Base-by-base conservation (phyloP, 495 filamentous ascomycete species). In the Trichocladium uniseriatum region DNA sequence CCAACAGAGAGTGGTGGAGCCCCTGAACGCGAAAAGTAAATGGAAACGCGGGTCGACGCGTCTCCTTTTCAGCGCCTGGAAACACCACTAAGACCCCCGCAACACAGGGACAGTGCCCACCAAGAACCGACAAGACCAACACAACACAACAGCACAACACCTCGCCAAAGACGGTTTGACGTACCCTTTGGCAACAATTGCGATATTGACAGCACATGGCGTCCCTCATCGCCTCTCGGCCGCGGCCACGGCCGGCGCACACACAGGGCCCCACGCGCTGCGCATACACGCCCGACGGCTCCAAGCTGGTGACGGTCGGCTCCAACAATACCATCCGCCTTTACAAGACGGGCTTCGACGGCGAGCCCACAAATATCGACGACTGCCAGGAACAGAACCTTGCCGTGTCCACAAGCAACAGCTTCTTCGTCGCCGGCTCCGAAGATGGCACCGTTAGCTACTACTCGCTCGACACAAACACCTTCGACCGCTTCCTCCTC, bases 371-470 rank as follows among this genome's bases (percentile, higher is more conserved):
- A 45, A 94, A 86, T 29, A 82, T 98, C 27, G 92, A 98, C 59
- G 86, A 92, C 49, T 87, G 82, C 46, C 79, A 82, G 45, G 90
- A 94, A 51, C 80, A 81, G 48, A 89, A 92, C 64, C 73, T 82
- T 14, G 81, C 81, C 35, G 78, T 96, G 38, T 82, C 79, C 37
- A 82, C 88, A 18, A 78, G 79, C 76, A 81, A 94, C 65, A 80
- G 85, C 51, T 85, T 82, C 60, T 94, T 96, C 68, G 76, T 95
- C 31, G 75, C 84, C 49, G 90, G 89, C 27, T 83, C 86, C 16
- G 92, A 98, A 65, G 89, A 97, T 73, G 94, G 92, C 51, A 89
- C 85, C 24, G 88, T 98, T 53, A 90, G 80, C 69, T 78, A 86
- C 54, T 97, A 92, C 69, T 83, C 84, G 14, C 73, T 94, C 45